Evolutionary conservation across 1,284 basidiomycete species (phyloP).

Genomic region (Cyathus pygmaeus): DNA sequence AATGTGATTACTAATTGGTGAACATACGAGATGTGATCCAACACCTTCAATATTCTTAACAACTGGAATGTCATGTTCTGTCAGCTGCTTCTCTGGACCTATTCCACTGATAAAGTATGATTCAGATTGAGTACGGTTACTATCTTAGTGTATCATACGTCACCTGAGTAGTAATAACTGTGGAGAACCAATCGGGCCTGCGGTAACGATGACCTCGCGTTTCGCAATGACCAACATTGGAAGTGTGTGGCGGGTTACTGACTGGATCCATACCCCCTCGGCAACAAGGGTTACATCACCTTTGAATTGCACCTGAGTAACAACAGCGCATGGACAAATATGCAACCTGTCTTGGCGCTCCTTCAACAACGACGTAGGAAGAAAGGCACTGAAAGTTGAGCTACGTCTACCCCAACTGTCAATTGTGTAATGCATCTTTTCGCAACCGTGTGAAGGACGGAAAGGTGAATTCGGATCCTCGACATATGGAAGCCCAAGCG

Average conservation of each 20-base stretch:
- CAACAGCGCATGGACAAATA: background rate
- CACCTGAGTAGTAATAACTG: slow-evolving; percentile 33
- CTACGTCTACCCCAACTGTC: background rate
- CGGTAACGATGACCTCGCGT: slow-evolving; percentile 36
- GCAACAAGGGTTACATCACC: background rate
- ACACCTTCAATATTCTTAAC: slow-evolving; percentile 22
- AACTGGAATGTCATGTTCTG: slow-evolving; percentile 10
- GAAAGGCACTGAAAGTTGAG: slow-evolving; percentile 2
- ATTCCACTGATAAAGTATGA: slow-evolving; percentile 11
- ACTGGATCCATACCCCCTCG: background rate
- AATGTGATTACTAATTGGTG: background rate
- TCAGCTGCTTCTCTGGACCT: slow-evolving; percentile 11
- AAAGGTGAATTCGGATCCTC: background rate
- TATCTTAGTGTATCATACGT: slow-evolving; percentile 17
- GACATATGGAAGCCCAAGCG: background rate
- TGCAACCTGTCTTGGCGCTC: background rate
- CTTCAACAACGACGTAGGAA: background rate
- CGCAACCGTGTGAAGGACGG: background rate
- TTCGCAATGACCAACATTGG: slow-evolving; percentile 17
- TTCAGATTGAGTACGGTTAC: background rate
- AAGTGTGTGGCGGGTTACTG: too few species aligned
- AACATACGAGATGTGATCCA: slow-evolving; percentile 17
- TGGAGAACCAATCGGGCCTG: slow-evolving; percentile 40
- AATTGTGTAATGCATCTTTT: slow-evolving; percentile 9
- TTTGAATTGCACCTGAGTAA: background rate